phyloP scores from a whole-genome alignment of 2,329 filamentous ascomycete genomes.

The Monosporascus sp. region DNA sequence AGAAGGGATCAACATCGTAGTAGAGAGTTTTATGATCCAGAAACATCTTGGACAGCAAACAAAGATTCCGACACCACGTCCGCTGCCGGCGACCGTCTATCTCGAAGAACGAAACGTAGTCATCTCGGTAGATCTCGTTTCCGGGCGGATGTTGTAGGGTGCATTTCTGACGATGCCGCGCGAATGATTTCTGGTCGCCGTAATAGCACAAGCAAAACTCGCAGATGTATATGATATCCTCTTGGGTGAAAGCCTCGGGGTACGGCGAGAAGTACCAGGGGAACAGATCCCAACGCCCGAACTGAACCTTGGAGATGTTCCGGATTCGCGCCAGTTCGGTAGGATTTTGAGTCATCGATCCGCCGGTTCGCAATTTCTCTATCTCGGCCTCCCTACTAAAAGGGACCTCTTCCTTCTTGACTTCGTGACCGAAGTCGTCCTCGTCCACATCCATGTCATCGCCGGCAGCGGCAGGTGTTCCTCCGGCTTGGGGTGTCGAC shows the following conservation, averaged over 20 bases:
- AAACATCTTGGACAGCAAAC: slow-evolving; percentile 91
- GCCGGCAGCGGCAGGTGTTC: slow-evolving; percentile 37
- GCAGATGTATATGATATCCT: slow-evolving; percentile 91
- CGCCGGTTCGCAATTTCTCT: slow-evolving; percentile 87
- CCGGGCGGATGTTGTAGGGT: slow-evolving; percentile 87
- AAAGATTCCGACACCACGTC: slow-evolving; percentile 95
- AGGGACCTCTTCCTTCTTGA: slow-evolving; percentile 43
- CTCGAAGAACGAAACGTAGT: slow-evolving; percentile 91
- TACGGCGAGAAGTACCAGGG: slow-evolving; percentile 99
- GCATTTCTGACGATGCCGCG: slow-evolving; percentile 83
- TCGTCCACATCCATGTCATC: slow-evolving; percentile 54
- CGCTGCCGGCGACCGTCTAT: slow-evolving; percentile 91
- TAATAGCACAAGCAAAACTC: slow-evolving; percentile 96
- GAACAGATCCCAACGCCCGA: slow-evolving; percentile 85
- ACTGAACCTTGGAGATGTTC: slow-evolving; percentile 90
- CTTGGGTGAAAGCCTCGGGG: slow-evolving; percentile 79
- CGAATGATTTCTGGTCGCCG: slow-evolving; percentile 74
- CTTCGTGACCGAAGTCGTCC: slow-evolving; percentile 32
- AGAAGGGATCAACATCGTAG: slow-evolving; percentile 98
- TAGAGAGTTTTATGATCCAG: slow-evolving; percentile 95
- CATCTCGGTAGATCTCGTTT: slow-evolving; percentile 96
- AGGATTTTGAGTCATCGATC: slow-evolving; percentile 98
- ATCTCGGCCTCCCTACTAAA: slow-evolving; percentile 88
- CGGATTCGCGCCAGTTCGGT: slow-evolving; percentile 93
- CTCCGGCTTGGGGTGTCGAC: slow-evolving; percentile 33